Percentiles rank a stretch among this genome's conserved stretches.
phyloP scores from a whole-genome alignment of 371 early-diverging fungal species.

The Coemansia sp. region DNA sequence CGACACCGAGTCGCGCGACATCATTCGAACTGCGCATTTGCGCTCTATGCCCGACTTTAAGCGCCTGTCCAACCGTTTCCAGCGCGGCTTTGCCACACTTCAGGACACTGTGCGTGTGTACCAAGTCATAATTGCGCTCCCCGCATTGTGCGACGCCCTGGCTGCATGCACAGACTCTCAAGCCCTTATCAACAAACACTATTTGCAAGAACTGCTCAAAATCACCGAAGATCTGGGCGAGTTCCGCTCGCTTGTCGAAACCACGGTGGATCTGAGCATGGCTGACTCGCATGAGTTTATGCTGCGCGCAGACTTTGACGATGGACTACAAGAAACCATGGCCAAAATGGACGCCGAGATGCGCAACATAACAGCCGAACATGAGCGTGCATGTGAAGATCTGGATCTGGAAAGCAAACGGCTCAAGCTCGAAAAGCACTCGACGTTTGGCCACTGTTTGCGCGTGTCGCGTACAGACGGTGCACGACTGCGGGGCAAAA shows the following conservation, averaged over 20 bases:
- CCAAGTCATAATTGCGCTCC: slow-evolving; percentile 79
- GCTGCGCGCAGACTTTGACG: slow-evolving; percentile 84
- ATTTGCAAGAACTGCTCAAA: slow-evolving; percentile 49
- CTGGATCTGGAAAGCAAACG: slow-evolving; percentile 85
- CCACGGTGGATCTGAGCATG: slow-evolving; percentile 85
- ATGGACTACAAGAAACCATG: slow-evolving; percentile 67
- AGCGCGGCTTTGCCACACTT: slow-evolving; percentile 74
- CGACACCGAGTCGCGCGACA: slow-evolving; percentile 68
- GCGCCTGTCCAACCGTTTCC: slow-evolving; percentile 79
- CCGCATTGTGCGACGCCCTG: slow-evolving; percentile 63
- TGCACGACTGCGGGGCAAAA: slow-evolving; percentile 61
- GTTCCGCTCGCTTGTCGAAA: slow-evolving; percentile 77
- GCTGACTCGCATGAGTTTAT: slow-evolving; percentile 84
- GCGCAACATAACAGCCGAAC: slow-evolving; percentile 64
- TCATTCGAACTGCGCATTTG: slow-evolving; percentile 70
- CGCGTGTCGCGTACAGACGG: slow-evolving; percentile 78
- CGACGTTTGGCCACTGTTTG: slow-evolving; percentile 82
- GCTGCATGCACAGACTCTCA: slow-evolving; percentile 52
- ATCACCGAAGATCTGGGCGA: slow-evolving; percentile 59
- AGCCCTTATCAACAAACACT: slow-evolving; percentile 53
- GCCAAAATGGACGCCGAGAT: slow-evolving; percentile 61
- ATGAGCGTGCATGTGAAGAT: slow-evolving; percentile 60
- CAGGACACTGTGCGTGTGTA: slow-evolving; percentile 91
- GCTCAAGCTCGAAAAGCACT: slow-evolving; percentile 83
- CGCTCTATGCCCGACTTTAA: slow-evolving; percentile 85